phyloP scores from a whole-genome alignment of 108 stramenopile genomes.

The Skeletonema tropicum region DNA sequence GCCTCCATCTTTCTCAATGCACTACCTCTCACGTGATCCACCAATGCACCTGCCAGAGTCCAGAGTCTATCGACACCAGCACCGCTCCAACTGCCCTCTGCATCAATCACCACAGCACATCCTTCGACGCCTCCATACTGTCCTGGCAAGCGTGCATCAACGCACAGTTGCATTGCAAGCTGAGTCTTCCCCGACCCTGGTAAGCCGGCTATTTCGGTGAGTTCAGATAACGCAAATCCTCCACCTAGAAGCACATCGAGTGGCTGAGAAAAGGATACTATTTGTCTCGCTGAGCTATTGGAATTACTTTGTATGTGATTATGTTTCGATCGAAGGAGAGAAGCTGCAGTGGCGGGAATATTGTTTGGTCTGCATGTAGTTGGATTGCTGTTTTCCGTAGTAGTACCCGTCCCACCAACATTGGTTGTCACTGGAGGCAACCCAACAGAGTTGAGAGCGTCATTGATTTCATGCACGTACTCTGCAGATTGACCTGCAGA shows the following conservation, averaged over 20 bases:
- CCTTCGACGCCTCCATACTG: conserved; percentile 89
- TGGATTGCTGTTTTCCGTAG: background rate
- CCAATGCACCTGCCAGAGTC: conserved; percentile 77
- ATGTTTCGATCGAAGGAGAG: conserved; percentile 28
- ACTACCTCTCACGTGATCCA: conserved; percentile 58
- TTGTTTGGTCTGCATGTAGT: background rate
- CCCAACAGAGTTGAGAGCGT: conserved; percentile 27
- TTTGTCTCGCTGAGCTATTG: conserved; percentile 32
- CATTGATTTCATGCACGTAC: conserved; percentile 38
- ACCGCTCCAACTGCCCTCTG: conserved; percentile 89
- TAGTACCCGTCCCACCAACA: background rate
- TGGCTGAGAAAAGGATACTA: conserved; percentile 78
- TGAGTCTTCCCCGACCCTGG: conserved; percentile 97
- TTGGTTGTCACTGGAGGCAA: conserved; percentile 13
- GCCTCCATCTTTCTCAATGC: conserved; percentile 38
- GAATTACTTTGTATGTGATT: conserved; percentile 3
- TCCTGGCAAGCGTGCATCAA: conserved; percentile 81
- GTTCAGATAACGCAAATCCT: conserved; percentile 78
- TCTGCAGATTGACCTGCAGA: conserved; percentile 37
- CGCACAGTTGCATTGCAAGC: conserved; percentile 92
- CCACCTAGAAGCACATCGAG: conserved; percentile 87
- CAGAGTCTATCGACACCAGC: conserved; percentile 68
- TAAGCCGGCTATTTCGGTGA: conserved; percentile 91
- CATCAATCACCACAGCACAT: conserved; percentile 86
- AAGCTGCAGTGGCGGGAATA: conserved; percentile 36